These are phyloP conservation scores for Stygiomarasmius scandens DNA, from an alignment of 1,284 basidiomycete genomes.

Conservation along the genomic window DNA sequence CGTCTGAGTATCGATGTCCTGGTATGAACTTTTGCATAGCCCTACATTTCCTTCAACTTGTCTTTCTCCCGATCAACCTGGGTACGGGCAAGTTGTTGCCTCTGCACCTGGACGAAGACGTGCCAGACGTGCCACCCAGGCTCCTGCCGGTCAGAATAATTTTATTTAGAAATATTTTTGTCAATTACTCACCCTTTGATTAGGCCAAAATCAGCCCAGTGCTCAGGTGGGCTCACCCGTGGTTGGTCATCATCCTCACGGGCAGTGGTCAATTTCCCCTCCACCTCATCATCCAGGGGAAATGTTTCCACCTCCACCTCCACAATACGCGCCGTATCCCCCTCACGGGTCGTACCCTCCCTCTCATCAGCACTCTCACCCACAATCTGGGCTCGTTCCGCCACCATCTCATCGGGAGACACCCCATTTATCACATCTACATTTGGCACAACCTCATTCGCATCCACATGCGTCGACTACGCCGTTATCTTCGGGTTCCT, in stretches of 20 bases:
- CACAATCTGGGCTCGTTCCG: too few species aligned
- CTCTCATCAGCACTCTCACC: too few species aligned
- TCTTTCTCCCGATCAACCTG: constrained; percentile 78
- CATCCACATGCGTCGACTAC: too few species aligned
- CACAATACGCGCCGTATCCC: constrained; percentile 8
- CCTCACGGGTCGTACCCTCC: neutral
- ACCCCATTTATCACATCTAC: too few species aligned
- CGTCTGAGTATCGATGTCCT: constrained; percentile 13
- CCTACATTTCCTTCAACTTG: constrained; percentile 78
- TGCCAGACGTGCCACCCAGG: constrained; percentile 45
- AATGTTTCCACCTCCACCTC: constrained; percentile 1
- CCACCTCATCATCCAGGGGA: neutral
- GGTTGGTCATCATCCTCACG: constrained; percentile 3
- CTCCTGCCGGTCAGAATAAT: too few species aligned
- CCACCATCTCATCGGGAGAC: too few species aligned
- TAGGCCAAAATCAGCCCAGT: too few species aligned
- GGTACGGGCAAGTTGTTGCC: constrained; percentile 78
- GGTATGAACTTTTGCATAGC: constrained; percentile 31
- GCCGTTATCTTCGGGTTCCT: too few species aligned
- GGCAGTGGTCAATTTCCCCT: constrained; percentile 14
- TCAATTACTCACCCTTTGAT: too few species aligned
- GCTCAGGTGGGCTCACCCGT: constrained; percentile 14
- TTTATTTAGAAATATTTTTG: too few species aligned
- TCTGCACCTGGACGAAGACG: constrained; percentile 64
- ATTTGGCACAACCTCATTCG: too few species aligned